Conservation (phyloP, 2,329 filamentous ascomycete genomes). For the Fusarium abutilonis region DNA sequence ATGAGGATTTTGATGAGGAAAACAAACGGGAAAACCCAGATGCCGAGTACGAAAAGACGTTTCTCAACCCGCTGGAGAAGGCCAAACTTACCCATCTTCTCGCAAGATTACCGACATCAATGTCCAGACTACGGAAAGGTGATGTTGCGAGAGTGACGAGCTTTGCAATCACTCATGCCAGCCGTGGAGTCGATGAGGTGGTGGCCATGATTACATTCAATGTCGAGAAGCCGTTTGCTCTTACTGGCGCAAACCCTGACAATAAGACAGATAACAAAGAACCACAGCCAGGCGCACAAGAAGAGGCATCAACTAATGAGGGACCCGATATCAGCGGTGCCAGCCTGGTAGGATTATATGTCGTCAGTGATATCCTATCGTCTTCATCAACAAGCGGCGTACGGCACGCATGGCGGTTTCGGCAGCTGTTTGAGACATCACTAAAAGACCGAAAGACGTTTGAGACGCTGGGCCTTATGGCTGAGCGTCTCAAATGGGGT, state of each 20-base stretch:
- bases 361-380: slow-evolving; percentile 80
- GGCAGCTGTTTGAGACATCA: slow-evolving; percentile 79
- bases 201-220: slow-evolving; percentile 90
- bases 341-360: slow-evolving; percentile 82
- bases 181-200: slow-evolving; percentile 86
- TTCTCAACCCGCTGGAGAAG: slow-evolving; percentile 84
- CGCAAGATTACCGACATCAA: slow-evolving; percentile 80
- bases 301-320: slow-evolving; percentile 54
- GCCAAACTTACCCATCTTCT: slow-evolving; percentile 86
- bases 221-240: slow-evolving; percentile 77
- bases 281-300: slow-evolving; percentile 44
- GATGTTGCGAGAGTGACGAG: slow-evolving; percentile 87
- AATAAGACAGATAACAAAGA: slow-evolving; percentile 53
- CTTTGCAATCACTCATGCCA: slow-evolving; percentile 90
- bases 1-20: slow-evolving; percentile 76
- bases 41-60: slow-evolving; percentile 64
- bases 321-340: slow-evolving; percentile 73
- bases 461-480: slow-evolving; percentile 76
- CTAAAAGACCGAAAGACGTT: slow-evolving; percentile 76
- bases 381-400: slow-evolving; percentile 80
- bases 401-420: slow-evolving; percentile 86
- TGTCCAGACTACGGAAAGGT: slow-evolving; percentile 79
- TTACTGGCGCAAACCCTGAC: slow-evolving; percentile 75
- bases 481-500: slow-evolving; percentile 80
- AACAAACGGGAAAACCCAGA: slow-evolving; percentile 58